phyloP scores from a whole-genome alignment of 495 filamentous ascomycete species.

The Tuber brumale region DNA sequence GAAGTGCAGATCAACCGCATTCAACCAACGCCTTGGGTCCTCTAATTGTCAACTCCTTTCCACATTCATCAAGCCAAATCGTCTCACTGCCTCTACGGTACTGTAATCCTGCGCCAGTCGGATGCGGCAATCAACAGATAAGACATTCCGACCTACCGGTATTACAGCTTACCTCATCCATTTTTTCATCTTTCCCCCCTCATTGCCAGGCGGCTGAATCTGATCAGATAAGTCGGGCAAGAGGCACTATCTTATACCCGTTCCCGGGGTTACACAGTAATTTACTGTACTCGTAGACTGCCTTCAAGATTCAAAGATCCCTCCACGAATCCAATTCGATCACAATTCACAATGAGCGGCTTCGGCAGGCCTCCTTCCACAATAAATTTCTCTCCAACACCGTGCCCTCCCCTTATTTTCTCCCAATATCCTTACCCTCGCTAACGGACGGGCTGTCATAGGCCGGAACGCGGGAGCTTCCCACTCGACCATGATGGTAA shows the following conservation, averaged over 20 bases:
- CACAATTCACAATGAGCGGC: conserved; percentile 33
- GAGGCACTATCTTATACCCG: background rate
- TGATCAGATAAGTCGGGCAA: background rate
- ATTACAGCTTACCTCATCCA: background rate
- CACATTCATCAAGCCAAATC: background rate
- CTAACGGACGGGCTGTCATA: conserved; percentile 38
- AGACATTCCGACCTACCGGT: background rate
- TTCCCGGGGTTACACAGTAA: too few relatives aligned
- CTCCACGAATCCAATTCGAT: background rate
- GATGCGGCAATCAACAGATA: background rate
- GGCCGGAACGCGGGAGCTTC: conserved; percentile 91
- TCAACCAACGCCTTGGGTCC: background rate
- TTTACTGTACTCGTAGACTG: background rate
- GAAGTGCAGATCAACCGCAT: background rate
- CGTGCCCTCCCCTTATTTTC: conserved; percentile 16
- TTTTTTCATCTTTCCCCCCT: background rate
- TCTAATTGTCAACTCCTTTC: background rate
- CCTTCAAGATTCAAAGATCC: background rate
- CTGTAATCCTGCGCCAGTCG: background rate
- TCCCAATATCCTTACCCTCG: background rate
- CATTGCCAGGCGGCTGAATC: background rate
- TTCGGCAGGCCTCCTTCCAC: conserved; percentile 41
- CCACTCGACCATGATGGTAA: conserved; percentile 90
- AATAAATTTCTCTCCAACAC: conserved; percentile 38
- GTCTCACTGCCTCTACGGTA: background rate